phyloP scores from a whole-genome alignment of 768 basidiomycete species.

The Leccinum longicurvipes region DNA sequence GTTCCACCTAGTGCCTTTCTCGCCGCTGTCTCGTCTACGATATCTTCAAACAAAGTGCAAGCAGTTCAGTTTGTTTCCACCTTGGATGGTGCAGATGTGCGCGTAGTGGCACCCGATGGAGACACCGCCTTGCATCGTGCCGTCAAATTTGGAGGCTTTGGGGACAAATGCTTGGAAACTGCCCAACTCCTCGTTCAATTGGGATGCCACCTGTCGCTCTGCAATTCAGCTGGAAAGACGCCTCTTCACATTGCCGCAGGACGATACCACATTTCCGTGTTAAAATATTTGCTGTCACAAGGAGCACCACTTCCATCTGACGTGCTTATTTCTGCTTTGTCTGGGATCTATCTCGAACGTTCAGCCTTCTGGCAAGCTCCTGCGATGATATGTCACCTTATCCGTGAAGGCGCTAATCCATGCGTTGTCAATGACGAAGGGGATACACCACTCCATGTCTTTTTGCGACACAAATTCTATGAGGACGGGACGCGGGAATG shows the following conservation, averaged over 20 bases:
- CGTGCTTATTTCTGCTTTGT: not conserved
- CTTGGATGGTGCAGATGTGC: not conserved
- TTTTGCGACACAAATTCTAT: not conserved
- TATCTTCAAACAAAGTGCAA: not conserved
- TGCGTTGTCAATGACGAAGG: not conserved
- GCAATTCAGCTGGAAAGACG: not conserved
- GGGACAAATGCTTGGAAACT: not conserved
- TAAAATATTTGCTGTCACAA: not conserved
- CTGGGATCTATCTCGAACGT: rapidly evolving
- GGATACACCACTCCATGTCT: not conserved
- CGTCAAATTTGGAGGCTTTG: not conserved
- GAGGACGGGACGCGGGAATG: not conserved
- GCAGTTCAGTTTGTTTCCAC: not conserved
- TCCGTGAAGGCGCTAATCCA: not conserved
- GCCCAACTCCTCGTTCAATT: not conserved
- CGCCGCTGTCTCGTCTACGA: not conserved
- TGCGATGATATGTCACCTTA: not conserved
- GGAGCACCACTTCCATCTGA: not conserved
- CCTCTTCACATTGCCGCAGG: not conserved
- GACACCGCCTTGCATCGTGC: not conserved
- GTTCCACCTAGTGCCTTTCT: not conserved
- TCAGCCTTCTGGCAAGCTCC: no score
- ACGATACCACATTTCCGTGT: not conserved
- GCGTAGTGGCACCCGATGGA: not conserved
- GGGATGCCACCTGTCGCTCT: not conserved